Percentiles rank a stretch among this genome's conserved stretches.
Evolutionary conservation across 495 filamentous ascomycete species (phyloP).

Genomic region (Rusavskia elegans): DNA sequence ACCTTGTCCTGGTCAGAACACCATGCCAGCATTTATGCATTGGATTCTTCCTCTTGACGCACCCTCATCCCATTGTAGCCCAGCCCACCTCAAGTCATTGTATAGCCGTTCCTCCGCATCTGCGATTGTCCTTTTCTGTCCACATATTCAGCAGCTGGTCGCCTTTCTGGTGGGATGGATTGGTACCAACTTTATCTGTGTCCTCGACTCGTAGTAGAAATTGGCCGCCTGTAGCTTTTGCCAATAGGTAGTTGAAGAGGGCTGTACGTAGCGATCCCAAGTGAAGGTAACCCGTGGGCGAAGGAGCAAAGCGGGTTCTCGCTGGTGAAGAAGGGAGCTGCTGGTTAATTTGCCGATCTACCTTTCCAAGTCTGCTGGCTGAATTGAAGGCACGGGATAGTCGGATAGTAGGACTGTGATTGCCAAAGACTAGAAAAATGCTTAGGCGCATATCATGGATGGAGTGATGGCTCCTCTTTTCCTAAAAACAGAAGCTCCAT

Average conservation of each 20-base stretch:
- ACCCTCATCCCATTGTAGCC: conserved; percentile 92
- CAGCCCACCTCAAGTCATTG: conserved; percentile 74
- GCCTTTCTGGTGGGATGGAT: no score
- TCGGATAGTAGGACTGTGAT: no score
- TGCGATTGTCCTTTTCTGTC: no score
- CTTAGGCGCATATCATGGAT: no score
- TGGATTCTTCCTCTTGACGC: background rate
- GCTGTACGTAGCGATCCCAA: conserved; percentile 84
- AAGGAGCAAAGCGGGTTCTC: conserved; percentile 87
- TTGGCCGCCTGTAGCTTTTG: conserved; percentile 77
- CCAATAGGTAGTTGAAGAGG: conserved; percentile 79
- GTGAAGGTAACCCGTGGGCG: conserved; percentile 86
- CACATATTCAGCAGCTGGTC: no score
- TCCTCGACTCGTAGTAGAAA: conserved; percentile 89
- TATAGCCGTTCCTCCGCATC: conserved; percentile 56
- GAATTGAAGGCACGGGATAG: no score
- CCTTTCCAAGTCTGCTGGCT: no score
- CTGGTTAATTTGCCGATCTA: conserved; percentile 10
- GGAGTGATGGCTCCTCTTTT: no score
- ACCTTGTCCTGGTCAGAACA: conserved; percentile 30
- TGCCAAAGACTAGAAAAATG: no score
- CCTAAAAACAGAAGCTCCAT: no score
- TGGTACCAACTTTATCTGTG: conserved; percentile 63
- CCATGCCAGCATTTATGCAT: background rate
- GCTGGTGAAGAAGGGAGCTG: conserved; percentile 47